Percentiles rank a stretch among this genome's conserved stretches.
These are phyloP conservation scores for Fragaria ananassa DNA, from an alignment of 306 rosid genomes.

Conservation along the genomic window DNA sequence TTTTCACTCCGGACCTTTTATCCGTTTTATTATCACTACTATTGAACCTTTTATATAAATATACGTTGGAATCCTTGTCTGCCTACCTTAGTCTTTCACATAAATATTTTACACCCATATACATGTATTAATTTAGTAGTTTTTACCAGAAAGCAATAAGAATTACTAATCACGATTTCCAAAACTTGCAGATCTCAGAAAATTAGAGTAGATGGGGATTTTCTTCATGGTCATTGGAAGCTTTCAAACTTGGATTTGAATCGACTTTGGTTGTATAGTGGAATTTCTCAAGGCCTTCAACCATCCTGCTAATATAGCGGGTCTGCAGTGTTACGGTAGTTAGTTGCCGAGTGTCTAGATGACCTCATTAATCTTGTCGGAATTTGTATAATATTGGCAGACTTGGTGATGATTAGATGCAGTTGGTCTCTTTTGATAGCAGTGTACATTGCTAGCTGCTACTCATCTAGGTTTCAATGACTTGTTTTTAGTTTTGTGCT, in stretches of 20 bases:
- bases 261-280: constrained; percentile 32
- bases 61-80: neutral
- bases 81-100: neutral
- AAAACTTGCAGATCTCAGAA: constrained; percentile 27
- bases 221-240: constrained; percentile 22
- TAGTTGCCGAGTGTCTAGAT: neutral
- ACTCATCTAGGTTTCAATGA: constrained; percentile 40
- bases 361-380: constrained; percentile 32
- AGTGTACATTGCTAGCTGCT: constrained; percentile 69
- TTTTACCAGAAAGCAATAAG: neutral
- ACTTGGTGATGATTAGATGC: constrained; percentile 48
- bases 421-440: constrained; percentile 39
- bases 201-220: constrained; percentile 29
- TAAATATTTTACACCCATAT: too few relatives aligned
- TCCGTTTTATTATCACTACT: neutral
- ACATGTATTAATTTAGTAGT: neutral
- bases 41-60: neutral
- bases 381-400: constrained; percentile 65
- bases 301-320: constrained; percentile 20
- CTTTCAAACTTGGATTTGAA: constrained; percentile 23
- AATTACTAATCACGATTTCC: constrained; percentile 9
- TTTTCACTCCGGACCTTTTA: neutral
- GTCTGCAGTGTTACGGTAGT: constrained; percentile 2
- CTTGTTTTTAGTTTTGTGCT: constrained; percentile 40
- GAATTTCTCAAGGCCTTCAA: constrained; percentile 26